These are phyloP conservation scores for Tilletia setariae DNA, from an alignment of 1,284 basidiomycete genomes.

Conservation along the genomic window DNA sequence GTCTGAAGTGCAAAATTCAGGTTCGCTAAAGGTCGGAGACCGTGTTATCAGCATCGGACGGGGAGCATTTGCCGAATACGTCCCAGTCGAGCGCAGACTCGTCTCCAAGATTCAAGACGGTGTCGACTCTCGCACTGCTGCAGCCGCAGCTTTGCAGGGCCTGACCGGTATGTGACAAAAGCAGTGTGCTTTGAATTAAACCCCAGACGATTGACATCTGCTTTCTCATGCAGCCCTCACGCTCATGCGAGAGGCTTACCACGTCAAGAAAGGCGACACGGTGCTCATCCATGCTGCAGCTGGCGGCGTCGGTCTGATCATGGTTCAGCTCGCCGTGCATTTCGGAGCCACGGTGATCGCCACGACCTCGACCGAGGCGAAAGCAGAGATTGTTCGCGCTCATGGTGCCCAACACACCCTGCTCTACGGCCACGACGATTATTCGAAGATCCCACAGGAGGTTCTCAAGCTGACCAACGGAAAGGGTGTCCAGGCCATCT, in stretches of 20 bases:
- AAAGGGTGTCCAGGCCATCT: conserved; percentile 74
- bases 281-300: conserved; percentile 84
- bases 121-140: conserved; percentile 67
- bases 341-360: conserved; percentile 85
- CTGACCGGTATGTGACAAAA: conserved; percentile 62
- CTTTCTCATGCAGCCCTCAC: too few relatives aligned
- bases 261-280: conserved; percentile 65
- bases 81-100: conserved; percentile 65
- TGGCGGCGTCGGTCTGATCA: conserved; percentile 64
- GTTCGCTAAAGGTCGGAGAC: conserved; percentile 62
- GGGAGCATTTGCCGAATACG: conserved; percentile 72
- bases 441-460: conserved; percentile 21
- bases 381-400: conserved; percentile 74
- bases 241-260: conserved; percentile 77
- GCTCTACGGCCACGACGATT: conserved; percentile 62
- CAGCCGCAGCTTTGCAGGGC: conserved; percentile 70
- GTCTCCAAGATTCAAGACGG: conserved; percentile 61
- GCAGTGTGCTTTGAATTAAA: too few relatives aligned
- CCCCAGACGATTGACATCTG: too few relatives aligned
- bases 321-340: conserved; percentile 57
- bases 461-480: conserved; percentile 69
- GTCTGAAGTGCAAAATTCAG: neutral
- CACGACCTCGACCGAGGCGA: conserved; percentile 81
- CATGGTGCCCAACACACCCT: conserved; percentile 85
- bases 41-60: conserved; percentile 65